Percentiles rank a stretch among this genome's conserved stretches.
Evolutionary conservation across 306 rosid genomes (phyloP).

Genomic region (Betula pendula): DNA sequence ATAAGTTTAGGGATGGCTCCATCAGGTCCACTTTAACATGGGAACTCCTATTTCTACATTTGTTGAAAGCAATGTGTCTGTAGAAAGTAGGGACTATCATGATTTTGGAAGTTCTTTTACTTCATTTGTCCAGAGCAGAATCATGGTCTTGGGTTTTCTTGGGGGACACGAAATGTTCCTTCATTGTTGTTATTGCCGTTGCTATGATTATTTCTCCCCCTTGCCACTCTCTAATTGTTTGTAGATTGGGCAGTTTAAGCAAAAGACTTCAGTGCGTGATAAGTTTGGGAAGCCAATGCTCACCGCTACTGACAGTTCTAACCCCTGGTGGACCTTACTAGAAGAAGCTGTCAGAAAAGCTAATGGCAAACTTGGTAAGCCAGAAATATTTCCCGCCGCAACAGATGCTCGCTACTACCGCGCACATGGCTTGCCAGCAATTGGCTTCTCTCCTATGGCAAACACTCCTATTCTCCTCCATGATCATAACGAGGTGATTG

Average conservation of each 20-base stretch:
- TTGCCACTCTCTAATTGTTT: conserved; percentile 23
- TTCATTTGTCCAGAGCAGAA: background rate
- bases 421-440: conserved; percentile 71
- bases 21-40: background rate
- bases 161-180: background rate
- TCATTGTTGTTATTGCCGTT: background rate
- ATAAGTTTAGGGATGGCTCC: background rate
- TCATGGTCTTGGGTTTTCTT: background rate
- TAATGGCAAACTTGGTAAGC: conserved; percentile 81
- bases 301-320: conserved; percentile 71
- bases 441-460: conserved; percentile 95
- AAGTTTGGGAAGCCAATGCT: conserved; percentile 58
- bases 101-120: background rate
- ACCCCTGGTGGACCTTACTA: conserved; percentile 87
- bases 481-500: conserved; percentile 91
- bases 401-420: conserved; percentile 92
- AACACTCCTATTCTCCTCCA: conserved; percentile 90
- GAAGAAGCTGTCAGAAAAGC: conserved; percentile 73
- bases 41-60: background rate
- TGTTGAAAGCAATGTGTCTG: background rate
- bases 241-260: conserved; percentile 71
- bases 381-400: conserved; percentile 82
- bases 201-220: background rate
- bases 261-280: conserved; percentile 46
- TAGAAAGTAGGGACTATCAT: background rate